phyloP scores from a whole-genome alignment of 208 protist genomes.

The Angomonas deanei region DNA sequence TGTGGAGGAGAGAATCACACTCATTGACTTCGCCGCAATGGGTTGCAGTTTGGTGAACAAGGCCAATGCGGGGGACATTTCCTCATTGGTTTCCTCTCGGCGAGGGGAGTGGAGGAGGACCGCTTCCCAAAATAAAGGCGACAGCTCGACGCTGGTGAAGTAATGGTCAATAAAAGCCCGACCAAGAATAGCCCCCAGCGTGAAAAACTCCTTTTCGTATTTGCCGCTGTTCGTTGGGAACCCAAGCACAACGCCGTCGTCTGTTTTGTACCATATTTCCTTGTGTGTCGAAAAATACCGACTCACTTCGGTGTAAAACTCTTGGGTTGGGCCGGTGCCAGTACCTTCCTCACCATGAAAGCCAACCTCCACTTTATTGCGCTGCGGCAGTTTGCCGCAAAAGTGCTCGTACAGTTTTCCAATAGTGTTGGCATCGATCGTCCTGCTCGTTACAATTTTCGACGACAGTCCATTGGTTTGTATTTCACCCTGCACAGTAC shows the following conservation, averaged over 20 bases:
- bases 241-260: constrained; percentile 41
- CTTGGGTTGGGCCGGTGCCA: constrained; percentile 80
- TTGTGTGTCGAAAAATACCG: constrained; percentile 20
- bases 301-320: constrained; percentile 80
- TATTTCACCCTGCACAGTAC: constrained; percentile 45
- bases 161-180: constrained; percentile 79
- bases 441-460: constrained; percentile 43
- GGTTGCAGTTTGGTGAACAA: constrained; percentile 53
- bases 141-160: constrained; percentile 47
- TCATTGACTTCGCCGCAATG: constrained; percentile 35
- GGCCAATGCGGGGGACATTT: background rate
- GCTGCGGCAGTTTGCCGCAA: constrained; percentile 25
- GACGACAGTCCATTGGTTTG: constrained; percentile 44
- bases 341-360: constrained; percentile 81
- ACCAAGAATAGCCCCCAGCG: constrained; percentile 60
- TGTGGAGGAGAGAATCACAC: constrained; percentile 20
- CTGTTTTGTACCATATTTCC: constrained; percentile 52
- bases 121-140: constrained; percentile 50
- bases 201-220: constrained; percentile 54
- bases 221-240: constrained; percentile 53
- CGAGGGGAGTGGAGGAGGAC: constrained; percentile 19
- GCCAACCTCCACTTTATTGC: constrained; percentile 68
- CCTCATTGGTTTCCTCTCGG: background rate
- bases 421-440: constrained; percentile 24
- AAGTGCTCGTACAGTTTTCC: constrained; percentile 38